phyloP scores from a whole-genome alignment of 2,329 filamentous ascomycete species.

The Sclerotinia minor region DNA sequence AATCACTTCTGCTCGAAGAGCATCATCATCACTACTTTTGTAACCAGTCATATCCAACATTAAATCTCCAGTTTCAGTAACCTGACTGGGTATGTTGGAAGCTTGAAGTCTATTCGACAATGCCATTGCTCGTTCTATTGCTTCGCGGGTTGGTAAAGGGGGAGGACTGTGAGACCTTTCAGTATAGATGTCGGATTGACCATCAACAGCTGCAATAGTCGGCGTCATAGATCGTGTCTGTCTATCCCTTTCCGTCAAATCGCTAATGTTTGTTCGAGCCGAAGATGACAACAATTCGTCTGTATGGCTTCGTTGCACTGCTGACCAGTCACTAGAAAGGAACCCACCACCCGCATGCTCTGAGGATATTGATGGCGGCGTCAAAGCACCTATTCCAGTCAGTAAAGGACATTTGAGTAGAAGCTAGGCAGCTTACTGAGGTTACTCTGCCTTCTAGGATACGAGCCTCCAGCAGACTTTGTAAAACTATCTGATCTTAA shows the following conservation, averaged over 20 bases:
- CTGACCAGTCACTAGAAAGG: constrained; percentile 54
- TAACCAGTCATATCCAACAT: constrained; percentile 99
- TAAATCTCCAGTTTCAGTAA: constrained; percentile 90
- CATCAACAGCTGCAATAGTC: constrained; percentile 39
- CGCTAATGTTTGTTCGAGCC: constrained; percentile 44
- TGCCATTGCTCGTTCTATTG: constrained; percentile 77
- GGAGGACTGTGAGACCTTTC: constrained; percentile 76
- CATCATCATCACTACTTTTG: constrained; percentile 91
- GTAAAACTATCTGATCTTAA: constrained; percentile 43
- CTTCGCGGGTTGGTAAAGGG: constrained; percentile 69
- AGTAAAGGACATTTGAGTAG: not conserved
- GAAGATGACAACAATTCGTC: constrained; percentile 55
- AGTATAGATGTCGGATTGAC: constrained; percentile 40
- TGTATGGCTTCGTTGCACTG: constrained; percentile 50
- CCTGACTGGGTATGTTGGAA: constrained; percentile 87
- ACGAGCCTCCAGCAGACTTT: constrained; percentile 50
- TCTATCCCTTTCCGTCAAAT: constrained; percentile 42
- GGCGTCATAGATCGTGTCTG: constrained; percentile 45
- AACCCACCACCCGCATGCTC: constrained; percentile 50
- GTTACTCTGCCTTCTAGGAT: constrained; percentile 42
- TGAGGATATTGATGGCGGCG: constrained; percentile 56
- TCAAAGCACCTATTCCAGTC: constrained; percentile 43
- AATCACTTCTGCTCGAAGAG: constrained; percentile 86
- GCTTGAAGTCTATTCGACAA: constrained; percentile 84
- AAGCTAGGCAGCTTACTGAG: constrained; percentile 35